Evolutionary conservation across 495 filamentous ascomycete genomes (phyloP), one percentile per base, ranked within the genome.

Genomic region (Immersiella caudata): DNA sequence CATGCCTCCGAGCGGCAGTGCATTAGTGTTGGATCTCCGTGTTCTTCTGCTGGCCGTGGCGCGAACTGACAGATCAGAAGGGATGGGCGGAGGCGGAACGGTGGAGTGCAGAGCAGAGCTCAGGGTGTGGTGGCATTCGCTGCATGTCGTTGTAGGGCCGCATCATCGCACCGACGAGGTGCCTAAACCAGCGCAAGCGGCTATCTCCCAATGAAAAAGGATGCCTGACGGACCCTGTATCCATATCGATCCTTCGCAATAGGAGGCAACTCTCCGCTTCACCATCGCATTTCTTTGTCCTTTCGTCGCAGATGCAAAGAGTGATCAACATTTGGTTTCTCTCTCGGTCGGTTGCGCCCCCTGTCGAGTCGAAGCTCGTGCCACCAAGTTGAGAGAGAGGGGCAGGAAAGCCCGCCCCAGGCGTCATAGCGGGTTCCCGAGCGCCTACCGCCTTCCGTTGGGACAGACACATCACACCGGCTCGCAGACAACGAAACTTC

Each of bases 101-200:
- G n/a, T 60, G 26, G 58, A n/a, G 29, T 33, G 29, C 29, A 33
- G 29, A 33, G 29, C 29, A 33, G 6, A 27, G 56, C 33, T 26
- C 21, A 27, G 25, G 57, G 27, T 21, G 20, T 21, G 57, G 57
- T 40, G 36, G 60, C 40, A 27, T 25, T 49, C 40, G 25, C 51
- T 24, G 61, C 27, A 64, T 16, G 49, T 49, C 40, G 25, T 64
- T 24, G 61, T 55, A 64, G 27, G 62, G 26, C 50, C 49, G 62
- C 26, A 64, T 27, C 25, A 63, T 51, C 9, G 27, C 20, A 40
- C 51, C 56, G 29, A 40, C 50, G 5, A 26, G 27, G 56, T 51
- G 62, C 62, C 62, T 65, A 65, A 65, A 64, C 62, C 62, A 57
- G 51, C 62, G 62, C 22, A 22, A 56, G 50, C 60, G 60, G 60